Conservation (phyloP, 164 flowering plant genomes). For the Magnolia changhungtana region DNA sequence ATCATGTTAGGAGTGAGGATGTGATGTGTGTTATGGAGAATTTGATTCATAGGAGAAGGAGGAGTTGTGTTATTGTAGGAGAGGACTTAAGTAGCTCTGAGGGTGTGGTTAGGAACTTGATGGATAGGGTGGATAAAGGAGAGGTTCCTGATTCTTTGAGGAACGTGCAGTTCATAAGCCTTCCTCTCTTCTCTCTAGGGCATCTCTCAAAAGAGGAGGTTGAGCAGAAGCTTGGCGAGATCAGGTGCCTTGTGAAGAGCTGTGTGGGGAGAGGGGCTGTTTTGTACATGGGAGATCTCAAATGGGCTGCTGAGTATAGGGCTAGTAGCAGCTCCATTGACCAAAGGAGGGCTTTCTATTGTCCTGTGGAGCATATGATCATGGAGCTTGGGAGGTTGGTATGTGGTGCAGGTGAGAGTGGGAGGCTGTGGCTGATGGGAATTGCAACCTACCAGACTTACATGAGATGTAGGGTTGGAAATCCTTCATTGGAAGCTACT, state of each 20-base stretch:
- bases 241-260: conserved; percentile 48
- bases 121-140: conserved; percentile 56
- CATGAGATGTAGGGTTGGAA: conserved; percentile 61
- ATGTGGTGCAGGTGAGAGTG: conserved; percentile 42
- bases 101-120: conserved; percentile 52
- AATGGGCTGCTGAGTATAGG: conserved; percentile 66
- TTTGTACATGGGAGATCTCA: conserved; percentile 82
- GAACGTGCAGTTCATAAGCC: conserved; percentile 47
- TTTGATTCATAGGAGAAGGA: conserved; percentile 47
- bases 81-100: conserved; percentile 55
- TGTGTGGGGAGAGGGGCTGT: conserved; percentile 47
- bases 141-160: conserved; percentile 54
- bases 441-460: conserved; percentile 73
- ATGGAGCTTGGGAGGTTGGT: conserved; percentile 72
- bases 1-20: conserved; percentile 45
- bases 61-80: conserved; percentile 60
- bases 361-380: conserved; percentile 70
- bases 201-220: conserved; percentile 51
- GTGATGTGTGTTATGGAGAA: conserved; percentile 48
- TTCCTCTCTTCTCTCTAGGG: conserved; percentile 48
- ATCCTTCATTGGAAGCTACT: conserved; percentile 68
- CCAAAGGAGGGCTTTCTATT: conserved; percentile 40
- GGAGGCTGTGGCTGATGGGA: conserved; percentile 74
- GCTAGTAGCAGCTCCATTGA: conserved; percentile 31
- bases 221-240: conserved; percentile 59